Evolutionary conservation across 495 filamentous ascomycete species (phyloP).

Genomic region (Hamigera avellanea): DNA sequence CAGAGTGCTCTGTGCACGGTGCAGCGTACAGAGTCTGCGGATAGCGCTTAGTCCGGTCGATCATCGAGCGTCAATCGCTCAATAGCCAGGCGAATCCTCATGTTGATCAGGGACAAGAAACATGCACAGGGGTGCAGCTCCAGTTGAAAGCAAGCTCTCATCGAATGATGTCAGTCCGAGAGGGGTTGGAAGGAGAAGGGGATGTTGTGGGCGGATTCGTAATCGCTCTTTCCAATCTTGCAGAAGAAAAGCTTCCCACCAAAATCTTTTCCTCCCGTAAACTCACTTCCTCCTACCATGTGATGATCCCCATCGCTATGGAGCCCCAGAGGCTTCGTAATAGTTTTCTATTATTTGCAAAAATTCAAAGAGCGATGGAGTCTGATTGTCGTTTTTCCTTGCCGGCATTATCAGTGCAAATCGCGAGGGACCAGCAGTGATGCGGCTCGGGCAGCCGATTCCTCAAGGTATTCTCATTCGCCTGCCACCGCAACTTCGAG

Average conservation of each 20-base stretch:
- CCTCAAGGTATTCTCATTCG: too few relatives aligned
- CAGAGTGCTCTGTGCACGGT: background rate
- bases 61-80: background rate
- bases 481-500: too few relatives aligned
- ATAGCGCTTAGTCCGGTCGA: background rate
- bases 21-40: background rate
- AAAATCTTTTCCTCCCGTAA: background rate
- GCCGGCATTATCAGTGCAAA: too few relatives aligned
- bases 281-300: background rate
- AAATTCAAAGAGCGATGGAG: too few relatives aligned
- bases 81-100: background rate
- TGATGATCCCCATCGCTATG: background rate
- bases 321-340: background rate
- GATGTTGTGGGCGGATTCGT: background rate
- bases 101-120: background rate
- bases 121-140: too few relatives aligned
- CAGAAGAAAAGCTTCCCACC: background rate
- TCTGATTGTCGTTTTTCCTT: too few relatives aligned
- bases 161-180: background rate
- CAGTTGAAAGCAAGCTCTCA: background rate
- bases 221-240: background rate
- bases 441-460: too few relatives aligned
- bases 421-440: too few relatives aligned
- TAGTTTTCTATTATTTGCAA: too few relatives aligned
- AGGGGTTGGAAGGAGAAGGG: background rate